Percentiles rank a stretch among this genome's conserved stretches.
These are phyloP conservation scores for Ceratobasidium papillatum DNA, from an alignment of 1,284 basidiomycete genomes.

Conservation along the genomic window DNA sequence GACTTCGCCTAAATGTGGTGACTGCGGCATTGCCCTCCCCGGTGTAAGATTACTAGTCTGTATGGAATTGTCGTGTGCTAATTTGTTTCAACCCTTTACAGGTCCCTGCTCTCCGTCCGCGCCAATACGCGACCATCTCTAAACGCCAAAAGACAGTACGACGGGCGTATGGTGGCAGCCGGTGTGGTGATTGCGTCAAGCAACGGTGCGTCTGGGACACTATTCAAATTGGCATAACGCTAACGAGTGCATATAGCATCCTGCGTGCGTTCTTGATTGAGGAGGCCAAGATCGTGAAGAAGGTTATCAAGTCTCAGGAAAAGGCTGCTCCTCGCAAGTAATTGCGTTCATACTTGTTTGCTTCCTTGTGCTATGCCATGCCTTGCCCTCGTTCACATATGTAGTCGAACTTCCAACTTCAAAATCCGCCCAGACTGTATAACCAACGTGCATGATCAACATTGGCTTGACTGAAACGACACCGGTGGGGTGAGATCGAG, in stretches of 20 bases:
- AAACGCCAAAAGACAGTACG: conserved; percentile 95
- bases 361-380: conserved; percentile 34
- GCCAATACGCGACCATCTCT: conserved; percentile 91
- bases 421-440: conserved; percentile 33
- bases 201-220: conserved; percentile 71
- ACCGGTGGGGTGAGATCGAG: neutral
- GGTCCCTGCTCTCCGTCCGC: conserved; percentile 92
- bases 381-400: conserved; percentile 38
- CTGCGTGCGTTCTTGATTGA: conserved; percentile 99
- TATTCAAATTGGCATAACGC: neutral
- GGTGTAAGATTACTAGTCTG: conserved; percentile 73
- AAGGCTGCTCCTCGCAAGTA: conserved; percentile 48
- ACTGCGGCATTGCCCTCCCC: conserved; percentile 90
- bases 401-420: conserved; percentile 31
- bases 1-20: conserved; percentile 94
- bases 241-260: conserved; percentile 65
- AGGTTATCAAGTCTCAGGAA: conserved; percentile 93
- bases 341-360: conserved; percentile 18
- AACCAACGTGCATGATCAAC: conserved; percentile 22
- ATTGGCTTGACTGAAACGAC: conserved; percentile 1
- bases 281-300: conserved; percentile 99
- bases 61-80: neutral
- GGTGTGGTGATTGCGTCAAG: conserved; percentile 92
- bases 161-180: conserved; percentile 94
- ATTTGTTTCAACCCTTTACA: conserved; percentile 50